These are phyloP conservation scores for Penicillium argentinense DNA, from an alignment of 495 filamentous ascomycete genomes.

Conservation along the genomic window DNA sequence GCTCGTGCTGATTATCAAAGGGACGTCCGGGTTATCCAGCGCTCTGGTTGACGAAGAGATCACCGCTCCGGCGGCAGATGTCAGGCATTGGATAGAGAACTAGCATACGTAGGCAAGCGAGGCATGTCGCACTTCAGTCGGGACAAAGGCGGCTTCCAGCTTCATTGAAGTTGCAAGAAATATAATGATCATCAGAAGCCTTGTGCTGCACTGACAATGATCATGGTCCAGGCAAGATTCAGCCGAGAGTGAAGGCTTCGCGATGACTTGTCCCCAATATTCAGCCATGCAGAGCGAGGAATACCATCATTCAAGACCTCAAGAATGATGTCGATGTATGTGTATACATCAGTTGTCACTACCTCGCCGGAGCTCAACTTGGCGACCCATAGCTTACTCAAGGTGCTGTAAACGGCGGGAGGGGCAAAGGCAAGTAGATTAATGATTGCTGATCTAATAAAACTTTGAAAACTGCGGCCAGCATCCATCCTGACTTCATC, in stretches of 20 bases:
- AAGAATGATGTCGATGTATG: conserved; percentile 61
- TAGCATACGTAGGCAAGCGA: conserved; percentile 68
- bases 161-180: conserved; percentile 54
- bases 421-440: conserved; percentile 65
- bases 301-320: conserved; percentile 76
- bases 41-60: conserved; percentile 62
- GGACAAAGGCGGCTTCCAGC: conserved; percentile 65
- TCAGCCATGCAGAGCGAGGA: conserved; percentile 65
- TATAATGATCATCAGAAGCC: conserved; percentile 63
- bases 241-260: conserved; percentile 54
- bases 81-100: conserved; percentile 58
- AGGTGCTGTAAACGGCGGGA: conserved; percentile 67
- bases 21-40: conserved; percentile 71
- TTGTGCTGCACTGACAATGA: conserved; percentile 56
- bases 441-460: conserved; percentile 58
- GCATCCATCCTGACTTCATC: background rate
- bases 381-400: conserved; percentile 74
- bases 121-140: conserved; percentile 50
- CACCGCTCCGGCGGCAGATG: conserved; percentile 63
- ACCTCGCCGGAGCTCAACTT: conserved; percentile 64
- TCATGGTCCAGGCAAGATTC: conserved; percentile 62
- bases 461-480: conserved; percentile 28
- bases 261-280: conserved; percentile 66
- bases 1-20: conserved; percentile 62
- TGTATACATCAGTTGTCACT: conserved; percentile 67